Evolutionary conservation across 78 protist species (phyloP).

Genomic region (Dictyostelium capitatum): DNA sequence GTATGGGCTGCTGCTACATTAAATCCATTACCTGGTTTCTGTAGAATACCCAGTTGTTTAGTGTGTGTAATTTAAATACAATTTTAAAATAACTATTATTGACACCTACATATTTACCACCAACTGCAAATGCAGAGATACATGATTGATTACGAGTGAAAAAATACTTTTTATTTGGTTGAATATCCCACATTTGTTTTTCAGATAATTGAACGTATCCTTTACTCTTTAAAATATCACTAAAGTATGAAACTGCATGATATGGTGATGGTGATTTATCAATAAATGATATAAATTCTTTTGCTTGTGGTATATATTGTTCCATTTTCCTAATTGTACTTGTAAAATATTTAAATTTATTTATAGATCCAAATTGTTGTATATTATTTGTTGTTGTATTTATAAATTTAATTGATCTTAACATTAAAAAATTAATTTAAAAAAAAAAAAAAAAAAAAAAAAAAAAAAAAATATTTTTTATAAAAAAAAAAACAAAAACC

Average conservation of each 20-base stretch:
- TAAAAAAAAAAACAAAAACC: too few species aligned
- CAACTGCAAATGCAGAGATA: constrained; percentile 94
- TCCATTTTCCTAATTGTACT: constrained; percentile 48
- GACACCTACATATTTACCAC: constrained; percentile 87
- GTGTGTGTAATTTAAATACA: not conserved
- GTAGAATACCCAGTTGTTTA: too few species aligned
- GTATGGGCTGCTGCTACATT: constrained; percentile 94
- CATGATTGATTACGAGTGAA: constrained; percentile 94
- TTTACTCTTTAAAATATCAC: constrained; percentile 22
- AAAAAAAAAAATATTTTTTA: too few species aligned
- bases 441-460: too few species aligned
- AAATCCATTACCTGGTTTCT: constrained; percentile 87
- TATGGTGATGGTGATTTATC: constrained; percentile 85
- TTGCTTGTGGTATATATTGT: constrained; percentile 57
- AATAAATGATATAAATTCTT: constrained; percentile 55
- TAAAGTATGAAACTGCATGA: constrained; percentile 77
- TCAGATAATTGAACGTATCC: constrained; percentile 87
- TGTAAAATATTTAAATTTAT: constrained; percentile 8
- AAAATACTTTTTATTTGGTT: constrained; percentile 90
- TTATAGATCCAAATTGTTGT: not conserved
- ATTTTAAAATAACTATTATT: not conserved
- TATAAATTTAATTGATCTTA: too few species aligned
- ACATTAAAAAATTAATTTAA: too few species aligned
- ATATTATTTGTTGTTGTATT: not conserved
- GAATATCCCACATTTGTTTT: constrained; percentile 60